Base-by-base conservation (phyloP, 2,329 filamentous ascomycete species). In the Botrytis tulipae region DNA sequence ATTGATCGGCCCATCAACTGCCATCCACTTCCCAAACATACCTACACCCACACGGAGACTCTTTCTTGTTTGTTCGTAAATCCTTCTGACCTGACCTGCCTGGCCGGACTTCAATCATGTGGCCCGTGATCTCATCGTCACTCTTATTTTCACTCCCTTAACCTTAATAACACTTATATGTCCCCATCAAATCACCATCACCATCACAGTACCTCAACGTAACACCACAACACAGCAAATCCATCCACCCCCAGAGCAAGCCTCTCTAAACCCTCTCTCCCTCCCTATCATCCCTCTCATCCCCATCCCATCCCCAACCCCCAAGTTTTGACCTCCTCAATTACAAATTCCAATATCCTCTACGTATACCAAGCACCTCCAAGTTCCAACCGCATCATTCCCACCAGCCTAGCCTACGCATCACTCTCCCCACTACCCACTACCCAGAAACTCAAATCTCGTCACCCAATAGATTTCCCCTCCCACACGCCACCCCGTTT, bases 391-490 rank as follows among this genome's bases (percentile, higher is more conserved):
- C 51, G 12, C 25, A 54, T 54, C 51, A 57, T 4, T 16, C 51
- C 51, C 12, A 29, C n/a, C 14, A 62, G 12, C 40, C 40, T 42
- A 42, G 8, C 3, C 37, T 42, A 29, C 61, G 16, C 60, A 63
- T 29, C 29, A 20, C 37, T 12, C 20, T 7, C 20, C 46, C 20
- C 32, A 32, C 32, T 32, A 32, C 32, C 46, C 20, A 48, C 46
- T 16, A 44, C 25, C 60, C 25, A 63, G 16, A 63, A 63, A 63
- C 37, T 63, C 60, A 63, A 63, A 63, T 63, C 60, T n/a, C 37
- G 1, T 8, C 60, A 42, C 5, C 25, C 25, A 42, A 63, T 42
- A 42, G 25, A 18, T 18, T 6, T 42, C 16, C 61, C 14, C 44
- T 44, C 25, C 37, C n/a, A 7, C 37, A 44, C 40, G 61, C 61